Evolutionary conservation across 2,329 filamentous ascomycete genomes (phyloP).

Genomic region (Pseudocercospora fuligena): DNA sequence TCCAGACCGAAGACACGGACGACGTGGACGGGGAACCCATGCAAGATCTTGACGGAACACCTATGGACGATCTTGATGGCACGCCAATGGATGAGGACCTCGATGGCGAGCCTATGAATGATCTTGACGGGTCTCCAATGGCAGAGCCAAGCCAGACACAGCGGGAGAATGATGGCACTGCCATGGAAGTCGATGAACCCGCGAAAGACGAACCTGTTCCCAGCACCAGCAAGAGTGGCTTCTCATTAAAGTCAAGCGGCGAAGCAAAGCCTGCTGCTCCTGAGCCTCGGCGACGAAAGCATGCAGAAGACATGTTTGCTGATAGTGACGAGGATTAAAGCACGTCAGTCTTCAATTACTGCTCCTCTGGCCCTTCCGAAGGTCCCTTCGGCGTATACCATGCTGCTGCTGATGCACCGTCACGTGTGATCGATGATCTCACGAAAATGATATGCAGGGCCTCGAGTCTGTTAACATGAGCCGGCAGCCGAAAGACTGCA

Average conservation of each 20-base stretch:
- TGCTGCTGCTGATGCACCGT: background rate
- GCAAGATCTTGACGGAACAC: slow-evolving; percentile 30
- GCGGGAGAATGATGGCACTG: slow-evolving; percentile 19
- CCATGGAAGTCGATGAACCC: slow-evolving; percentile 27
- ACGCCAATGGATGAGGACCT: slow-evolving; percentile 44
- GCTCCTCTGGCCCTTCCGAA: background rate
- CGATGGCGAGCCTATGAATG: slow-evolving; percentile 43
- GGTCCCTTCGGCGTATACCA: background rate
- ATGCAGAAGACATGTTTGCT: slow-evolving; percentile 86
- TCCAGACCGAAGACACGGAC: background rate
- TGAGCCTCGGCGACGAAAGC: slow-evolving; percentile 65
- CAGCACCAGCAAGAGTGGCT: slow-evolving; percentile 24
- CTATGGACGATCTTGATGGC: slow-evolving; percentile 52
- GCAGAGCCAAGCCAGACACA: background rate
- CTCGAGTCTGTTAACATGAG: background rate
- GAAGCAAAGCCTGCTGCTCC: slow-evolving; percentile 34
- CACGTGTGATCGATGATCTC: slow-evolving; percentile 3
- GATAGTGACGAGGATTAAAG: slow-evolving; percentile 66
- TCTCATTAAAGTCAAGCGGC: slow-evolving; percentile 31
- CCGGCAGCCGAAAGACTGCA: background rate
- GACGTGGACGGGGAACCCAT: slow-evolving; percentile 47
- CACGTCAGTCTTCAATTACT: background rate
- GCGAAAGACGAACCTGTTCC: background rate
- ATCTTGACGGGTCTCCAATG: slow-evolving; percentile 21
- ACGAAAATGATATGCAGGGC: background rate